Base-by-base conservation (phyloP, 768 basidiomycete genomes). In the Pleurotus platypus region DNA sequence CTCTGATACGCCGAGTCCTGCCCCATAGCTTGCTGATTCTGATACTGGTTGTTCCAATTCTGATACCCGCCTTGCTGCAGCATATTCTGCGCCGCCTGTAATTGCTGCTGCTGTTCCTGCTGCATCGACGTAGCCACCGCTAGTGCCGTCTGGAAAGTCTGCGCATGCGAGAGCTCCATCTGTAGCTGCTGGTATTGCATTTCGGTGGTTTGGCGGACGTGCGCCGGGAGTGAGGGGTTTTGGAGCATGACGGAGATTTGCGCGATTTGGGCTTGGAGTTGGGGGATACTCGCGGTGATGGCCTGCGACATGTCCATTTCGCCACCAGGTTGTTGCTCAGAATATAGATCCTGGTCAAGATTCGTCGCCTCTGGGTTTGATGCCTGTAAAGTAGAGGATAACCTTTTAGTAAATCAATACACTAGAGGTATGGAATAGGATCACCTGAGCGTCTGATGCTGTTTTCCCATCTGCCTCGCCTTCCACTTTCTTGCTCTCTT, bases 1-100 rank as follows among this genome's bases (percentile, higher is more conserved):
- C 92, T 79, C 68, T 94, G 92, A 67, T 94, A 93, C n/a, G 91
- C 88, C 5, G 90, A 92, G 60, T 93, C 91, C 65, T 85, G 84
- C 5, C 79, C 78, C 50, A 80, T 79, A 27, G 81, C 78, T 67
- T 89, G 87, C 64, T 90, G 87, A 60, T 81, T 83, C 46, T 77
- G 62, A 67, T 79, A 89, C 57, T 78, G 77, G 62, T 76, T 78
- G 60, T 75, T 71, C 75, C 72, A 75, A 57, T 64, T 39, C 9
- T 72, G 66, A 75, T 71, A 55, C 63, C 62, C 64, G 69, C 60
- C 61, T 46, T 53, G 63, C 64, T 54, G 67, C 61, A 50, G 59
- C 65, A 58, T 60, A 30, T 59, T 57, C 49, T 63, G 63, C 37
- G 62, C 61, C 26, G 71, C 68, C 46, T 73, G 71, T 50, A 70